Evolutionary conservation across 1,139 yeast species (phyloP).

Genomic region (Sugiyamaella japonica): DNA sequence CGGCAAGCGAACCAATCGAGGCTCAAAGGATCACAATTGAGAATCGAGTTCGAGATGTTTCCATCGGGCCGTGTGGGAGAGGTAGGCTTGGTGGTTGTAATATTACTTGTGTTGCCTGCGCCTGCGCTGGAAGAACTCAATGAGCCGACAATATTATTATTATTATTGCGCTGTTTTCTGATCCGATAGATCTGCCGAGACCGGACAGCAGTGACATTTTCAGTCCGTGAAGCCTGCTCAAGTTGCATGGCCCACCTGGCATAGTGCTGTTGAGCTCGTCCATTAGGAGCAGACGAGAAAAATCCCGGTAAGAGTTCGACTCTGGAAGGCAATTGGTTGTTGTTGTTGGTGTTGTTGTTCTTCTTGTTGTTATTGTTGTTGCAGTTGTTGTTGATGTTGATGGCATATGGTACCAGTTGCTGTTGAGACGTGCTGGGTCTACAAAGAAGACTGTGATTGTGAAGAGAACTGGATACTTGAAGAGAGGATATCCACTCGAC

Average conservation of each 20-base stretch:
- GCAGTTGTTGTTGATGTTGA: not conserved
- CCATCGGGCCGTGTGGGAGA: constrained; percentile 14
- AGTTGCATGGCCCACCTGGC: constrained; percentile 36
- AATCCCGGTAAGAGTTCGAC: constrained; percentile 15
- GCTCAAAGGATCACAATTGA: constrained; percentile 34
- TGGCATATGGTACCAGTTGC: constrained; percentile 13
- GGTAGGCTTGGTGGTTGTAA: not conserved
- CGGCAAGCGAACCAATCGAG: constrained; percentile 21
- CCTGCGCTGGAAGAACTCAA: not conserved
- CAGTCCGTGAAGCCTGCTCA: constrained; percentile 32
- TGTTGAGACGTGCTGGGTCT: not conserved
- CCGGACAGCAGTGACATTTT: constrained; percentile 23
- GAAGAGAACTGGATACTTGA: constrained; percentile 13
- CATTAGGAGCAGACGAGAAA: constrained; percentile 15
- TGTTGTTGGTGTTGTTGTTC: not conserved
- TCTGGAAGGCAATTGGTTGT: not conserved
- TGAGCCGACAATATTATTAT: not conserved
- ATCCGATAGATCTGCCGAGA: constrained; percentile 10
- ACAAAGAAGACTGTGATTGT: constrained; percentile 4
- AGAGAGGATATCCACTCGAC: constrained; percentile 28
- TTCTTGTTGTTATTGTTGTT: not conserved
- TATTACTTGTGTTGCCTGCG: not conserved
- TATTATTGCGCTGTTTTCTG: constrained; percentile 1
- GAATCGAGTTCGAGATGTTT: constrained; percentile 30
- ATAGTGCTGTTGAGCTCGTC: constrained; percentile 31